A percentile compares a stretch with the other conserved stretches of the same genome.
These are phyloP conservation scores for Ophiostoma himal-ulmi DNA, from an alignment of 2,329 filamentous ascomycete genomes.

Conservation along the genomic window DNA sequence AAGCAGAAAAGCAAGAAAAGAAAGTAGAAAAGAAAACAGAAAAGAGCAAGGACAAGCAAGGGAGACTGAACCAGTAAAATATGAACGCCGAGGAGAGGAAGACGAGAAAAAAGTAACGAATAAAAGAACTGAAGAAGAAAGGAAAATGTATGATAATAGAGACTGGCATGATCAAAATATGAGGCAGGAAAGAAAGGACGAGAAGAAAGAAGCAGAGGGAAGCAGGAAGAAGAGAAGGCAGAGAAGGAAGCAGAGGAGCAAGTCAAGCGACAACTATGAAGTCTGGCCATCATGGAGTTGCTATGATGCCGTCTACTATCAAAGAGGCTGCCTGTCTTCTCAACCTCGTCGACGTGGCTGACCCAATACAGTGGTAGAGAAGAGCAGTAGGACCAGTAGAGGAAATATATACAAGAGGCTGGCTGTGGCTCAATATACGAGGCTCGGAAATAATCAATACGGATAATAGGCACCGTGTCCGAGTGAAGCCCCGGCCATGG, in stretches of 20 bases:
- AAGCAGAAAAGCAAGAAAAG: neutral
- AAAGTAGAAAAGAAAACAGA: neutral
- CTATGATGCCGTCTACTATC: too few species aligned
- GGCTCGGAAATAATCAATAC: too few species aligned
- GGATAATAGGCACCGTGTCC: neutral
- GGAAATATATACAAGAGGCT: too few species aligned
- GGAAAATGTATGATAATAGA: neutral
- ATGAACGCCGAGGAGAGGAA: neutral
- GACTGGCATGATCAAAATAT: constrained; percentile 8
- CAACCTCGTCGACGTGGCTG: too few species aligned
- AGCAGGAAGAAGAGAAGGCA: too few species aligned
- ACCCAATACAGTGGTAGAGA: too few species aligned
- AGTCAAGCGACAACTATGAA: too few species aligned
- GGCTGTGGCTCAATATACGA: too few species aligned
- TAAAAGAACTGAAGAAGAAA: neutral
- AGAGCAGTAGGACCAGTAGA: too few species aligned
- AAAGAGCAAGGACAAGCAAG: neutral
- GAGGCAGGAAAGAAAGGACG: neutral
- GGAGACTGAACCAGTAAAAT: neutral
- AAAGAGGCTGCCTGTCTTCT: too few species aligned
- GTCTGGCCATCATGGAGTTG: too few species aligned
- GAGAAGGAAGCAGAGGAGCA: too few species aligned
- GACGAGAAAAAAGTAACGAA: neutral
- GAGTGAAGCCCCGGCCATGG: neutral
- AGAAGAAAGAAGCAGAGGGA: neutral